Base-by-base conservation (phyloP, 2,329 filamentous ascomycete genomes). In the Aureobasidium sp. region DNA sequence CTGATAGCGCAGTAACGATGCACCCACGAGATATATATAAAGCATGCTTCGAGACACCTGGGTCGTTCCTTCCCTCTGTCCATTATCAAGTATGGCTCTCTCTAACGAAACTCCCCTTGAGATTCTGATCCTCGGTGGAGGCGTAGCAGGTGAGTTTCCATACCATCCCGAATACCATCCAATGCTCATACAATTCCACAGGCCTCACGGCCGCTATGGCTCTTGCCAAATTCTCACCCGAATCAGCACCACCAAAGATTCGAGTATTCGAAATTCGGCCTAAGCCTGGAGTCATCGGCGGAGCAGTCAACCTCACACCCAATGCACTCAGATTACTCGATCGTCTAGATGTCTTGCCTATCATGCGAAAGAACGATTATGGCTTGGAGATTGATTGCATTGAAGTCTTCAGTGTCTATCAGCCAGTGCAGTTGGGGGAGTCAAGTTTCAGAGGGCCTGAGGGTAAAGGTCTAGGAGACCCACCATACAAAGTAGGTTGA, bases 161-260 rank as follows among this genome's bases (percentile, higher is more conserved):
- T 25, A 13, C 7, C 4, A n/a, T 20, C 7, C 47, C n/a, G 11
- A n/a, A 3, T 16, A 27, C 13, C 16, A n/a, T 6, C 15, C 13
- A 31, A 45, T 45, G 43, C 42, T 65, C 25, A 43, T 43, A 4
- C 27, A 8, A 2, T n/a, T 16, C 25, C 15, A 1, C 20, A 66
- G 85, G 85, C 43, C 79, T 87, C 33, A 76, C 82, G 20, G 81
- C 83, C 48, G 84, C 86, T 23, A 76, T 86, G 50, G 77, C 84
- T 16, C 77, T 85, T 58, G 80, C 79, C 43, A 81, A 82, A 67
- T 81, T 80, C 71, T 67, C 73, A 9, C 42, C 62, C 8, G 29
- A 8, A 8, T 53, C 64, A 11, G 75, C 76, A 48, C 78, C 80
- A 31, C 75, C 76, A 25, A 75, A 76, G 27, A 79, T 85, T 70